Percentiles rank a stretch among this genome's conserved stretches.
These are phyloP conservation scores for Striga hermonthica DNA, from an alignment of 305 asterid genomes.

Conservation along the genomic window DNA sequence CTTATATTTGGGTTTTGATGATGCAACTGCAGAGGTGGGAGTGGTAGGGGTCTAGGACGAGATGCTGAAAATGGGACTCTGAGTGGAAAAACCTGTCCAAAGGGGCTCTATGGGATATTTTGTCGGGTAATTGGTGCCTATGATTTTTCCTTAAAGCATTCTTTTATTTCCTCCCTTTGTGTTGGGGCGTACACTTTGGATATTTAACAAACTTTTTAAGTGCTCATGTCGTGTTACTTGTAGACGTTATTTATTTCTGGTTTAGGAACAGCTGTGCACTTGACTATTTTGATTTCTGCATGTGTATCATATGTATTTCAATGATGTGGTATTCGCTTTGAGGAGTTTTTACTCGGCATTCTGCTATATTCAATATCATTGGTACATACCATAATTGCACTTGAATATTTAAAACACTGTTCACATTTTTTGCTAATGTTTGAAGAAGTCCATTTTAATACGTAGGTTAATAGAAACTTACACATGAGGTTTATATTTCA, in stretches of 20 bases:
- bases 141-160: slow-evolving; percentile 11
- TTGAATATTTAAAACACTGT: neutral
- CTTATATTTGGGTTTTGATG: slow-evolving; percentile 32
- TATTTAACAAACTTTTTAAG: neutral
- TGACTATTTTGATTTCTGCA: neutral
- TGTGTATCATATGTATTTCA: neutral
- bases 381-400: neutral
- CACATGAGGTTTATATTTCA: neutral
- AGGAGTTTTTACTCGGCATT: slow-evolving; percentile 4
- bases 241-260: neutral
- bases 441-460: neutral
- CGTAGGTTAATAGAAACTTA: slow-evolving; percentile 6
- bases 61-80: slow-evolving; percentile 74
- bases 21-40: slow-evolving; percentile 67
- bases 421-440: neutral
- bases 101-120: slow-evolving; percentile 78
- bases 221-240: slow-evolving; percentile 1
- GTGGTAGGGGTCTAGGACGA: slow-evolving; percentile 65
- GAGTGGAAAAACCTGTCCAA: slow-evolving; percentile 77
- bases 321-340: neutral
- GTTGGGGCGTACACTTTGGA: slow-evolving; percentile 4
- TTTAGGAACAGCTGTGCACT: neutral
- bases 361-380: neutral
- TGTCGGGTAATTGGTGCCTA: slow-evolving; percentile 57
- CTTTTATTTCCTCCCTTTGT: neutral